Evolutionary conservation across 352 stramenopile genomes (phyloP).

Genomic region (Discostella stelligera): DNA sequence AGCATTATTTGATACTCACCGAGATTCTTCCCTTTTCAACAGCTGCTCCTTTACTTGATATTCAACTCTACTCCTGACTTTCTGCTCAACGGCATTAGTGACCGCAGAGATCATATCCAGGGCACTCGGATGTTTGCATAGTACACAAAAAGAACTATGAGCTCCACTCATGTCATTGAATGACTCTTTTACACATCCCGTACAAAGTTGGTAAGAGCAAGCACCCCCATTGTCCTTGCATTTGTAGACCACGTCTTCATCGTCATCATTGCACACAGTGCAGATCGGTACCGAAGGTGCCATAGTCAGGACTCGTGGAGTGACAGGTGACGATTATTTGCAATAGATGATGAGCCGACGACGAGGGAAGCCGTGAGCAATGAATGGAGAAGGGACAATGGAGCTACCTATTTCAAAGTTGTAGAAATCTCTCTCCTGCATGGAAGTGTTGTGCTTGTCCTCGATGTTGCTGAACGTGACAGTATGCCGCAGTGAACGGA

Average conservation of each 20-base stretch:
- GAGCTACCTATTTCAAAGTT: too few relatives aligned
- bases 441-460: too few relatives aligned
- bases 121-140: constrained; percentile 31
- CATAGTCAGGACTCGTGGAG: not conserved
- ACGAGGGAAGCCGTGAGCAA: not conserved
- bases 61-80: constrained; percentile 43
- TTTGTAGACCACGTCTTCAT: constrained; percentile 28
- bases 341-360: not conserved
- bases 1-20: constrained; percentile 13
- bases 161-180: constrained; percentile 44
- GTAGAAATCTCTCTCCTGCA: too few relatives aligned
- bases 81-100: constrained; percentile 44
- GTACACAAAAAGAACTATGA: constrained; percentile 30
- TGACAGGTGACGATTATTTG: not conserved
- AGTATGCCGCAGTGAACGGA: not conserved
- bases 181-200: constrained; percentile 29
- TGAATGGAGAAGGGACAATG: not conserved
- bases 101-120: constrained; percentile 46
- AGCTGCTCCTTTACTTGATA: constrained; percentile 32
- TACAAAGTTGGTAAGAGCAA: constrained; percentile 40
- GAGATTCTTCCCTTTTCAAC: constrained; percentile 23
- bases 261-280: constrained; percentile 32
- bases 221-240: constrained; percentile 31
- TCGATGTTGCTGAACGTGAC: too few relatives aligned
- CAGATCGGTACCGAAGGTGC: constrained; percentile 5